Base-by-base conservation (phyloP, 148 eudicot species). In the Dianthus caryophyllus region DNA sequence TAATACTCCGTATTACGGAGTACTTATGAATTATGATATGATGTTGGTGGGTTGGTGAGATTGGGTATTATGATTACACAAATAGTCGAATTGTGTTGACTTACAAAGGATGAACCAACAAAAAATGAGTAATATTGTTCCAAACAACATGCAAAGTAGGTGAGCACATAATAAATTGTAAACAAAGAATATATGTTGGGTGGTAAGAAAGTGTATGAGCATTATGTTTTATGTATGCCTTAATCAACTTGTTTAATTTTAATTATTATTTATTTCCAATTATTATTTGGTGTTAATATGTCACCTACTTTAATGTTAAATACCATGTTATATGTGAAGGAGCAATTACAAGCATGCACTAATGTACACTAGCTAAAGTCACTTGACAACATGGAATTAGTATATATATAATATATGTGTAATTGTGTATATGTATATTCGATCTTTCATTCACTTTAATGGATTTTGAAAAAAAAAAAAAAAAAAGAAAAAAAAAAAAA, bases 141-240 rank as follows among this genome's bases (percentile, higher is more conserved):
- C n/a, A 46, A 16, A 9, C 36, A 53, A 13, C 21, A 64, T 60
- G 30, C 7, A 5, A 20, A 51, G 67, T 71, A 50, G 74, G 74
- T 71, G 60, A 52, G 67, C 53, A 22, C 13, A 67, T 33, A 33
- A 33, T 33, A 33, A 33, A 2, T 33, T 33, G 3, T 53, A 2
- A 56, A 38, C 27, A 31, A 8, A 65, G 49, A 67, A 20, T 21
- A 30, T 33, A 36, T 66, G 56, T 15, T 13, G 47, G 21, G 18
- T 61, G 25, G n/a, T 9, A 51, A 36, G 5, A 50, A 66, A 51
- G 69, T 67, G 70, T n/a, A 51, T 50, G n/a, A 53, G 11, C 70
- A 52, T 2, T 26, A 25, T 44, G 67, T 36, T 5, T 47, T 16
- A 17, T n/a, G n/a, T n/a, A n/a, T n/a, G n/a, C n/a, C n/a, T n/a